Conservation (phyloP, 2,329 filamentous ascomycete species). For the Fusarium robinianum region DNA sequence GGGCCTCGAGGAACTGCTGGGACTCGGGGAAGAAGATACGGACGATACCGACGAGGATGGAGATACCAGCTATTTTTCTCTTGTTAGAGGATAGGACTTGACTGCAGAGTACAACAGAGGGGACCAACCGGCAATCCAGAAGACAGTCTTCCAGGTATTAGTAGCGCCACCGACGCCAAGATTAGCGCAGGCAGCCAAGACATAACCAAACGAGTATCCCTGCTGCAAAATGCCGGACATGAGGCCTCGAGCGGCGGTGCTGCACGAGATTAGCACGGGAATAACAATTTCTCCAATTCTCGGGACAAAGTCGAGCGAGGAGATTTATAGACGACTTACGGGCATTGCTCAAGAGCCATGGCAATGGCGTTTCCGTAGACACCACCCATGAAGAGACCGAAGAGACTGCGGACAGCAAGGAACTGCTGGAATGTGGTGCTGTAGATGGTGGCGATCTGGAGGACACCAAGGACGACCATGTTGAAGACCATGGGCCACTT, state of each 20-base stretch:
- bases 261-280: conserved; percentile 35
- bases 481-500: conserved; percentile 86
- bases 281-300: conserved; percentile 27
- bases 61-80: conserved; percentile 67
- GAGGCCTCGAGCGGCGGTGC: conserved; percentile 70
- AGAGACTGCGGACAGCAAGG: conserved; percentile 72
- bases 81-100: too few species aligned
- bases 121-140: conserved; percentile 64
- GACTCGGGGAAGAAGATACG: conserved; percentile 74
- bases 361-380: conserved; percentile 79
- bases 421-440: conserved; percentile 72
- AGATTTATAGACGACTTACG: conserved; percentile 48
- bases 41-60: conserved; percentile 69
- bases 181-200: conserved; percentile 76
- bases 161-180: conserved; percentile 68
- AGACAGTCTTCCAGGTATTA: conserved; percentile 74
- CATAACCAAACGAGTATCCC: conserved; percentile 80
- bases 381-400: conserved; percentile 81
- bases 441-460: conserved; percentile 79
- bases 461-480: conserved; percentile 70
- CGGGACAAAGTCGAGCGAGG: conserved; percentile 1
- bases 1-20: conserved; percentile 73
- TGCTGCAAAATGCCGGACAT: conserved; percentile 84
- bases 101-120: neutral
- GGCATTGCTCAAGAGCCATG: conserved; percentile 76